Percentiles rank a stretch among this genome's conserved stretches.
phyloP scores from a whole-genome alignment of 163 green algal species.

The Scenedesmus sp. region DNA sequence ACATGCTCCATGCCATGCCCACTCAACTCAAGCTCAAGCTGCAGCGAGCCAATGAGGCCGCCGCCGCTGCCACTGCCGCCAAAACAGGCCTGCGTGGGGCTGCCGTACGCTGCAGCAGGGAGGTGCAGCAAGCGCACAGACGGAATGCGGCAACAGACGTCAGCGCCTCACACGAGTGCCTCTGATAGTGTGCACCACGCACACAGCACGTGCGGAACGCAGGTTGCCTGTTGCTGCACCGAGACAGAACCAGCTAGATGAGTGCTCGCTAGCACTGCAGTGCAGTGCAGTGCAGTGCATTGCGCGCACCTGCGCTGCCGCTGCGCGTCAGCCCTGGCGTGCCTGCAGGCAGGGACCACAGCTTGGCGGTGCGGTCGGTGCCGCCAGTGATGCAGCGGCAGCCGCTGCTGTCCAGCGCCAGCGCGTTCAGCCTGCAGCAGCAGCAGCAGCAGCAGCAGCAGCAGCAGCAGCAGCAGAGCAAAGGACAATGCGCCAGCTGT shows the following conservation, averaged over 20 bases:
- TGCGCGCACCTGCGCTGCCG: background rate
- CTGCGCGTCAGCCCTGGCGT: background rate
- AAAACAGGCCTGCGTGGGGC: background rate
- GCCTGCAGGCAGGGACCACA: slow-evolving; percentile 62
- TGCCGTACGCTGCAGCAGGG: background rate
- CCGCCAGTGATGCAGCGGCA: slow-evolving; percentile 64
- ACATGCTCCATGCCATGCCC: slow-evolving; percentile 26
- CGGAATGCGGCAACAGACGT: background rate
- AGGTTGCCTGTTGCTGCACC: background rate
- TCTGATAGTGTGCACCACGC: no score
- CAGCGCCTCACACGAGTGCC: no score
- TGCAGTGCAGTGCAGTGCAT: background rate
- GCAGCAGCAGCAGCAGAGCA: background rate
- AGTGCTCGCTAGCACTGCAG: no score
- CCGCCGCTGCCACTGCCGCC: background rate
- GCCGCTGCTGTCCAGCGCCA: slow-evolving; percentile 67
- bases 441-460: background rate
- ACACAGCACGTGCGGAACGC: no score
- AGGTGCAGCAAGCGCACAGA: background rate
- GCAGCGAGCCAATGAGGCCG: slow-evolving; percentile 3
- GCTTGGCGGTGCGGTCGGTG: slow-evolving; percentile 73
- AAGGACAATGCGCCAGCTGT: background rate
- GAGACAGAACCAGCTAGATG: background rate
- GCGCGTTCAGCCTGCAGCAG: slow-evolving; percentile 61
- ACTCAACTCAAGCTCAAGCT: slow-evolving; percentile 6